A percentile compares a stretch with the other conserved stretches of the same genome.
These are phyloP conservation scores for Paramecium caudatum DNA, from an alignment of 73 alveolate genomes.

Conservation along the genomic window DNA sequence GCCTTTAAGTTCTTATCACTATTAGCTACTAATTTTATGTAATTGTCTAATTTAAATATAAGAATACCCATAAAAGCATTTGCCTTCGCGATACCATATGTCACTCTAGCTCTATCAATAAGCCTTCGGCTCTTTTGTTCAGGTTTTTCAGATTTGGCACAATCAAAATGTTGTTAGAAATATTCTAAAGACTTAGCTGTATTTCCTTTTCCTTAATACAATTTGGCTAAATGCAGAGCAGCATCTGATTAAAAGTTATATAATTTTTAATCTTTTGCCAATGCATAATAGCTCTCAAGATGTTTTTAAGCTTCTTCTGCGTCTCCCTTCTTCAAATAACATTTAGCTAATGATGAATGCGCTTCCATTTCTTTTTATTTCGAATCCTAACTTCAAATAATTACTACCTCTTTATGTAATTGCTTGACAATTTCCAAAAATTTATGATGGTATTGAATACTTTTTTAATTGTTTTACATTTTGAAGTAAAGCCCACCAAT, in stretches of 20 bases:
- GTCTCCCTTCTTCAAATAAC: constrained; percentile 67
- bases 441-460: constrained; percentile 65
- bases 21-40: constrained; percentile 66
- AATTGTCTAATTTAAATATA: constrained; percentile 53
- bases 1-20: constrained; percentile 74
- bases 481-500: constrained; percentile 70
- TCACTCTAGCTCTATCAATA: constrained; percentile 76
- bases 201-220: constrained; percentile 71
- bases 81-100: constrained; percentile 74
- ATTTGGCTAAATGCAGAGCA: constrained; percentile 70
- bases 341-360: constrained; percentile 75
- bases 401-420: constrained; percentile 64
- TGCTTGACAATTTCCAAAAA: constrained; percentile 65
- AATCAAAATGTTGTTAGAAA: constrained; percentile 73
- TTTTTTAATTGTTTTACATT: constrained; percentile 41
- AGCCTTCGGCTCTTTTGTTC: constrained; percentile 72
- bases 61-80: constrained; percentile 73
- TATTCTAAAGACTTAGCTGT: constrained; percentile 77
- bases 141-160: constrained; percentile 77
- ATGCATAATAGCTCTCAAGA: constrained; percentile 67
- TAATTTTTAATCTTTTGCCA: constrained; percentile 70
- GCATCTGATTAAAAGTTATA: constrained; percentile 76
- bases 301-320: constrained; percentile 76
- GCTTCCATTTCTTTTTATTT: constrained; percentile 77
- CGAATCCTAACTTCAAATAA: constrained; percentile 19